A percentile compares a stretch with the other conserved stretches of the same genome.
Conservation (phyloP, 2,329 filamentous ascomycete species). For the Blastomyces emzantsi region DNA sequence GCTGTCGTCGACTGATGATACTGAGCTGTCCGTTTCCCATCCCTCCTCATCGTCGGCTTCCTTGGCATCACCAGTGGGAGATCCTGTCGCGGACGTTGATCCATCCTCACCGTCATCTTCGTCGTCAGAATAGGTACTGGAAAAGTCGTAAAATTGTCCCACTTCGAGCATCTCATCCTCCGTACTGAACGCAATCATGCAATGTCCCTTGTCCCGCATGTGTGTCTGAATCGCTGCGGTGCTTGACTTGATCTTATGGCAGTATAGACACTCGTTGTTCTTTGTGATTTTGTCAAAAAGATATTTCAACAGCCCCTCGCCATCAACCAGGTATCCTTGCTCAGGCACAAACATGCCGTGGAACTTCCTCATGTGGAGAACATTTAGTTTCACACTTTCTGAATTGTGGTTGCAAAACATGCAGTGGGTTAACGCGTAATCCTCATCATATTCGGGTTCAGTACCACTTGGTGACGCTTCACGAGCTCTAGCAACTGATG, state of each 20-base stretch:
- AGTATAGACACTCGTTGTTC: constrained; percentile 77
- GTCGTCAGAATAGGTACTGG: constrained; percentile 83
- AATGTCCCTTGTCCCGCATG: constrained; percentile 95
- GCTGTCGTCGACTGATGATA: constrained; percentile 78
- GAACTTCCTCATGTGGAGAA: constrained; percentile 80
- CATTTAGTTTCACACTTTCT: constrained; percentile 63
- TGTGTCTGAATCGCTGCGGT: constrained; percentile 81
- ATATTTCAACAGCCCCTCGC: constrained; percentile 70
- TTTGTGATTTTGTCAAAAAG: constrained; percentile 72
- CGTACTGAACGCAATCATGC: constrained; percentile 85
- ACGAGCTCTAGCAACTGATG: constrained; percentile 23
- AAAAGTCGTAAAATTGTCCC: constrained; percentile 95
- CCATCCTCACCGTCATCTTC: constrained; percentile 41
- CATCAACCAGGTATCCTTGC: constrained; percentile 68
- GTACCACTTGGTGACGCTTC: constrained; percentile 22
- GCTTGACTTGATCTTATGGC: constrained; percentile 71
- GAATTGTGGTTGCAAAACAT: constrained; percentile 90
- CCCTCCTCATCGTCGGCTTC: constrained; percentile 43
- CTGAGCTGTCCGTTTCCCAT: constrained; percentile 92
- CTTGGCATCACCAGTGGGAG: constrained; percentile 45
- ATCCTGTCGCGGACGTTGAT: constrained; percentile 47
- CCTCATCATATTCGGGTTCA: constrained; percentile 19
- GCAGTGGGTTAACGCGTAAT: constrained; percentile 51
- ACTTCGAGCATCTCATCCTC: constrained; percentile 89
- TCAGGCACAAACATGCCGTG: constrained; percentile 97